A percentile compares a stretch with the other conserved stretches of the same genome.
Conservation (phyloP, 352 stramenopile genomes). For the Phytopythium sindhum region DNA sequence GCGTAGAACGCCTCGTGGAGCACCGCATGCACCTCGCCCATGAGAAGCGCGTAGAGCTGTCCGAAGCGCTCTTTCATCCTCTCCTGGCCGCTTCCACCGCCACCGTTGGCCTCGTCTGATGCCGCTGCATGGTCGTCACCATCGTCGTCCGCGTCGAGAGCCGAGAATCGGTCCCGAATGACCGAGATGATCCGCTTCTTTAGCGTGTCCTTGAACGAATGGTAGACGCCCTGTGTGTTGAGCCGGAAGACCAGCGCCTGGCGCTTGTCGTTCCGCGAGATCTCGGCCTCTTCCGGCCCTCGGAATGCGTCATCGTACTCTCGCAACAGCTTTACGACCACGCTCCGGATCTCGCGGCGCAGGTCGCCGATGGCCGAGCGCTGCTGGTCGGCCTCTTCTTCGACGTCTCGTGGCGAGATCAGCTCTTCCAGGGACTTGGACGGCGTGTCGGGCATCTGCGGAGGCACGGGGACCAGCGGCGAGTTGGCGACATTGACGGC, state of each 20-base stretch:
- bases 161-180: slow-evolving; percentile 55
- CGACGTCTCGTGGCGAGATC: slow-evolving; percentile 45
- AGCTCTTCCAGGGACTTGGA: slow-evolving; percentile 42
- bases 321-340: slow-evolving; percentile 49
- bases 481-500: slow-evolving; percentile 25
- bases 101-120: background rate
- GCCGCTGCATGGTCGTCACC: slow-evolving; percentile 10
- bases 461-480: slow-evolving; percentile 39
- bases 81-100: slow-evolving; percentile 9
- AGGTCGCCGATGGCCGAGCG: slow-evolving; percentile 42
- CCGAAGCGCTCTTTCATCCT: slow-evolving; percentile 63
- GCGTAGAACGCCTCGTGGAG: slow-evolving; percentile 59
- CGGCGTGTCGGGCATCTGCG: slow-evolving; percentile 18
- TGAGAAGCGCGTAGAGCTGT: slow-evolving; percentile 61
- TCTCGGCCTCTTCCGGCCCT: slow-evolving; percentile 12
- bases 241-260: slow-evolving; percentile 74
- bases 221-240: slow-evolving; percentile 75
- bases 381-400: slow-evolving; percentile 40
- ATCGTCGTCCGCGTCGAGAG: slow-evolving; percentile 15
- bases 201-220: slow-evolving; percentile 79
- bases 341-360: slow-evolving; percentile 51
- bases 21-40: slow-evolving; percentile 73
- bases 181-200: slow-evolving; percentile 79
- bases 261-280: slow-evolving; percentile 56
- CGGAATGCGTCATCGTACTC: slow-evolving; percentile 55